Evolutionary conservation across 2,329 filamentous ascomycete species (phyloP).

Genomic region (Didymella sp.): DNA sequence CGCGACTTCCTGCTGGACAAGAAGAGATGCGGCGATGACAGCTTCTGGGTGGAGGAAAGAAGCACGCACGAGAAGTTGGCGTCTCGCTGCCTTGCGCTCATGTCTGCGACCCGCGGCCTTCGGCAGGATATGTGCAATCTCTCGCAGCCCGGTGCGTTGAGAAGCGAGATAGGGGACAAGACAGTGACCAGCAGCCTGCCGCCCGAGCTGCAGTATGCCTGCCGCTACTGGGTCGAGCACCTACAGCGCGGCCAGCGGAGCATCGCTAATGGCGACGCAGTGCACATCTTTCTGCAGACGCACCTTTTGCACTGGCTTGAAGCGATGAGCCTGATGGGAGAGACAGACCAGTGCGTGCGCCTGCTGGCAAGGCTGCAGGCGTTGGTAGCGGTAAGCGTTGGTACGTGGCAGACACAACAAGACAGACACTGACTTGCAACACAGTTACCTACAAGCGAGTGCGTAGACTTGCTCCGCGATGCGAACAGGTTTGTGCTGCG

Average conservation of each 20-base stretch:
- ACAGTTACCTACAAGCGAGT: not conserved
- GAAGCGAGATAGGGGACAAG: not conserved
- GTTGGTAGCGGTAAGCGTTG: not conserved
- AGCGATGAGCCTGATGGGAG: slow-evolving; percentile 47
- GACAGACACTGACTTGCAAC: not conserved
- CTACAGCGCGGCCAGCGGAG: slow-evolving; percentile 23
- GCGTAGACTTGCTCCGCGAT: slow-evolving; percentile 36
- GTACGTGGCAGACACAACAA: too few relatives aligned
- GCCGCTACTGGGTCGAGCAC: slow-evolving; percentile 46
- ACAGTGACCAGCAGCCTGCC: not conserved
- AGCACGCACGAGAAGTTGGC: not conserved
- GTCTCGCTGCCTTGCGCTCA: not conserved
- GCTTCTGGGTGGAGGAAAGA: not conserved
- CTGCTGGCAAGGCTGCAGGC: slow-evolving; percentile 1
- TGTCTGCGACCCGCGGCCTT: not conserved
- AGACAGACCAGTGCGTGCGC: slow-evolving; percentile 29
- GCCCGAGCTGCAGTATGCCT: slow-evolving; percentile 41
- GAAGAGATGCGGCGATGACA: not conserved
- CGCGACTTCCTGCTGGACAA: not conserved
- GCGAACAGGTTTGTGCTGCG: slow-evolving; percentile 44
- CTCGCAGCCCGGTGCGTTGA: not conserved
- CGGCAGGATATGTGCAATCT: not conserved
- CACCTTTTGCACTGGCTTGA: slow-evolving; percentile 57
- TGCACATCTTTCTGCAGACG: slow-evolving; percentile 46
- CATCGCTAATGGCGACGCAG: slow-evolving; percentile 34